Conservation (phyloP, 768 basidiomycete species). For the Lactarius evosmus region DNA sequence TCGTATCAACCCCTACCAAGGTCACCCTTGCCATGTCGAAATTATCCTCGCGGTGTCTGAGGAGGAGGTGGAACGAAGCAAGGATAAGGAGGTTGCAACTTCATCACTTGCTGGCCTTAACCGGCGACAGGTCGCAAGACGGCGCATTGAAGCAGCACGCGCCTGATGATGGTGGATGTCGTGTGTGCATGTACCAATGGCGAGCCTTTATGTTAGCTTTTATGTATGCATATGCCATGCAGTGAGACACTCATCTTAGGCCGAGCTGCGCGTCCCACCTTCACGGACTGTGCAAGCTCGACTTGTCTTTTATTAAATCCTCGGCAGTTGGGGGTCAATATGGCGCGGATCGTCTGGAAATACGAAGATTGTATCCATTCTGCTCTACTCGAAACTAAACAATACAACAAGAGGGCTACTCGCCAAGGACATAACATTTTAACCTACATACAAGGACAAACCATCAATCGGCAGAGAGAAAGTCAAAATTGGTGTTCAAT, state of each 20-base stretch:
- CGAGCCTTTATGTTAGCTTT: conserved; percentile 29
- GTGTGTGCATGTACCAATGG: conserved; percentile 24
- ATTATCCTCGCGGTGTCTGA: conserved; percentile 81
- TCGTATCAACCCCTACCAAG: conserved; percentile 99
- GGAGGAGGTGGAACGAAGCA: conserved; percentile 87
- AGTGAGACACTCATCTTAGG: conserved; percentile 14
- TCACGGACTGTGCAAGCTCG: neutral
- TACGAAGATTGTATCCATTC: neutral
- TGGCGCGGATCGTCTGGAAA: neutral
- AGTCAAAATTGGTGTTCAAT: neutral
- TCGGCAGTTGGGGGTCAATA: neutral
- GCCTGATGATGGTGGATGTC: conserved; percentile 39
- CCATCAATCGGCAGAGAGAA: neutral
- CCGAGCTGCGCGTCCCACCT: neutral
- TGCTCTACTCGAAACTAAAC: neutral
- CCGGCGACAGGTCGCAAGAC: conserved; percentile 83
- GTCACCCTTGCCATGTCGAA: conserved; percentile 95
- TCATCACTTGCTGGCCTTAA: conserved; percentile 64
- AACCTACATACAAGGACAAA: conserved; percentile 13
- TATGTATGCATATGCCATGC: conserved; percentile 28
- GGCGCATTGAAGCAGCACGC: conserved; percentile 81
- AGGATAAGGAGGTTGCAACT: conserved; percentile 64
- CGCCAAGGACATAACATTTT: conserved; percentile 2
- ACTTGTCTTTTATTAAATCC: neutral
- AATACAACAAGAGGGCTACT: neutral